A percentile compares a stretch with the other conserved stretches of the same genome.
Evolutionary conservation across 345 rosid genomes (phyloP).

Genomic region (Gossypium stocksii): DNA sequence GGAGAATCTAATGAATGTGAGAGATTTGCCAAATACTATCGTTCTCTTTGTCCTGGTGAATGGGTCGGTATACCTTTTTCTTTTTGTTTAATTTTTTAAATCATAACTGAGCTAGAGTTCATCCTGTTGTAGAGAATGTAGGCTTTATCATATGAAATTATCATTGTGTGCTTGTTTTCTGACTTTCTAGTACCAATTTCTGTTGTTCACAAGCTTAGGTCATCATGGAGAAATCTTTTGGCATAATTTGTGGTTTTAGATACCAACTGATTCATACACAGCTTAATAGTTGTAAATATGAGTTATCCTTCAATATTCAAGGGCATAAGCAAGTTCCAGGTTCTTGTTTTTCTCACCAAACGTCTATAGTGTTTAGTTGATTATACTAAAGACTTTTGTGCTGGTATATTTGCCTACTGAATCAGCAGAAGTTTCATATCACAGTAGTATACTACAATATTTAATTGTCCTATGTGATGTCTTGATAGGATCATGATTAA

Average conservation of each 20-base stretch:
- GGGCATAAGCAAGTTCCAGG: neutral
- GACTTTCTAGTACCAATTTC: neutral
- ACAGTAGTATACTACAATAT: neutral
- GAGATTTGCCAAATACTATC: slow-evolving; percentile 71
- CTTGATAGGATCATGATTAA: neutral
- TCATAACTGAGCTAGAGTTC: neutral
- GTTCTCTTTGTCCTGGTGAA: slow-evolving; percentile 93
- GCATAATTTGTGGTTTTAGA: neutral
- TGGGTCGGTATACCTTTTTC: slow-evolving; percentile 53
- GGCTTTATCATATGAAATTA: neutral
- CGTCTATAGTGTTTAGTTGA: neutral
- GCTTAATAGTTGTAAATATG: neutral
- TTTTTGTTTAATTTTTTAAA: neutral
- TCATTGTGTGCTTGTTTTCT: neutral
- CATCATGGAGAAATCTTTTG: neutral
- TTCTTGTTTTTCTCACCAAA: neutral
- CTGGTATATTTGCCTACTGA: neutral
- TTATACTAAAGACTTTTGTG: neutral
- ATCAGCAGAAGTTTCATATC: neutral
- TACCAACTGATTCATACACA: neutral
- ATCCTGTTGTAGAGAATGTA: neutral
- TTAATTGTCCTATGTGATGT: neutral
- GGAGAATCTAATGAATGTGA: slow-evolving; percentile 73
- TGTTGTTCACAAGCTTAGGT: neutral
- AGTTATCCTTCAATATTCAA: neutral